These are phyloP conservation scores for Fusarium secorum DNA, from an alignment of 2,329 filamentous ascomycete species.

Conservation along the genomic window DNA sequence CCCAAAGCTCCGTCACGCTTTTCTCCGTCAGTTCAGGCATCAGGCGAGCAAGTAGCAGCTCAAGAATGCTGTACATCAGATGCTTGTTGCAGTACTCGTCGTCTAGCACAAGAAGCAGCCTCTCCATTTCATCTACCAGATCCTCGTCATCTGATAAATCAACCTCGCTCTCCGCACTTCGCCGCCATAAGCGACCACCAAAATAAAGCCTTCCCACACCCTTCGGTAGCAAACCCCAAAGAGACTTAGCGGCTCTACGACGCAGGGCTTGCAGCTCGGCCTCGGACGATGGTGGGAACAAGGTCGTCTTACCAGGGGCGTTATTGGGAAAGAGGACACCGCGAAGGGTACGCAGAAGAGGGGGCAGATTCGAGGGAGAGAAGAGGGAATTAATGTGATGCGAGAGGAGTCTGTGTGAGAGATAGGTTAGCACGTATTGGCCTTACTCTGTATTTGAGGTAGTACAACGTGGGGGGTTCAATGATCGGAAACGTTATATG, in stretches of 20 bases:
- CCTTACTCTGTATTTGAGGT: conserved; percentile 24
- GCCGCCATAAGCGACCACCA: conserved; percentile 49
- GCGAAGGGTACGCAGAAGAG: conserved; percentile 74
- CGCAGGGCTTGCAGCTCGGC: conserved; percentile 69
- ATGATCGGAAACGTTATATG: conserved; percentile 28
- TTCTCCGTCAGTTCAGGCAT: conserved; percentile 84
- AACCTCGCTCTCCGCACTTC: conserved; percentile 32
- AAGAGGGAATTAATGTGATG: conserved; percentile 66
- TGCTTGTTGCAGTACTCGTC: conserved; percentile 95
- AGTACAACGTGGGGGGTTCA: conserved; percentile 25
- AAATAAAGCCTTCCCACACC: conserved; percentile 61
- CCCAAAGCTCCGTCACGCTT: conserved; percentile 75
- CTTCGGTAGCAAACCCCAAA: conserved; percentile 59
- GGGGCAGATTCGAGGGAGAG: conserved; percentile 70
- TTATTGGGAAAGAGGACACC: conserved; percentile 88
- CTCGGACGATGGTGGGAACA: conserved; percentile 67
- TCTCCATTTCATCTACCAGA: conserved; percentile 66
- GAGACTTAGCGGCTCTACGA: conserved; percentile 69
- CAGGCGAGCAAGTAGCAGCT: conserved; percentile 80
- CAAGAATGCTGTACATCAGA: conserved; percentile 81
- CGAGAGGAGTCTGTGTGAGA: conserved; percentile 62
- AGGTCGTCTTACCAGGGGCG: conserved; percentile 69
- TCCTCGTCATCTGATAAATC: conserved; percentile 46
- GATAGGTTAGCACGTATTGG: conserved; percentile 36
- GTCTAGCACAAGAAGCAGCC: conserved; percentile 75